These are phyloP conservation scores for Hypoxylon sp. DNA, from an alignment of 2,329 filamentous ascomycete genomes.

Conservation along the genomic window DNA sequence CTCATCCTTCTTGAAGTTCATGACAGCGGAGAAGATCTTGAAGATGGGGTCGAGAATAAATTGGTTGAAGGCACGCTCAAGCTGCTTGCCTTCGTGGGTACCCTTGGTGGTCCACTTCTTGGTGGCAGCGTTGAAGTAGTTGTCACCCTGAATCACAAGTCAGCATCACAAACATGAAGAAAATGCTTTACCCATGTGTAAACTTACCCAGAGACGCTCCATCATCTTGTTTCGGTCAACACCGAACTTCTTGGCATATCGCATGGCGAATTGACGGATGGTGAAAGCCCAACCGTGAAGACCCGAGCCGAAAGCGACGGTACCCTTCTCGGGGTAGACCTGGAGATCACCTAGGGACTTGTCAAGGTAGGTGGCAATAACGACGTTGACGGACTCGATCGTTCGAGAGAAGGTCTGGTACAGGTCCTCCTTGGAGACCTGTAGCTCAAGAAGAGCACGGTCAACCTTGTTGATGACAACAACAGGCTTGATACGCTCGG, in stretches of 20 bases:
- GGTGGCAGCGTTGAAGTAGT: slow-evolving; percentile 99
- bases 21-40: slow-evolving; percentile 96
- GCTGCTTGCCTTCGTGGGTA: slow-evolving; percentile 84
- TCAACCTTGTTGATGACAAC: slow-evolving; percentile 99
- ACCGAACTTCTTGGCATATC: slow-evolving; percentile 99
- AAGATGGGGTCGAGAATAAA: slow-evolving; percentile 99
- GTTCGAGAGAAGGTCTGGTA: slow-evolving; percentile 99
- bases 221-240: slow-evolving; percentile 99
- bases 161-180: slow-evolving; percentile 33
- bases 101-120: slow-evolving; percentile 99
- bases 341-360: slow-evolving; percentile 97
- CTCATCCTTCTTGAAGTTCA: slow-evolving; percentile 99
- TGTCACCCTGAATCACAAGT: slow-evolving; percentile 76
- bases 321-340: slow-evolving; percentile 98
- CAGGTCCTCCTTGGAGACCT: slow-evolving; percentile 98
- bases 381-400: slow-evolving; percentile 99
- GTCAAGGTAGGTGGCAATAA: slow-evolving; percentile 99
- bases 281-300: slow-evolving; percentile 99
- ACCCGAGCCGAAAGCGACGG: slow-evolving; percentile 98
- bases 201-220: slow-evolving; percentile 95
- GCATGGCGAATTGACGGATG: slow-evolving; percentile 93
- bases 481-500: slow-evolving; percentile 99
- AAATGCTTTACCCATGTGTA: background rate
- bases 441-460: slow-evolving; percentile 97
- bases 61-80: slow-evolving; percentile 99